These are phyloP conservation scores for Phaeolepiota aurea DNA, from an alignment of 768 basidiomycete species.

Conservation along the genomic window DNA sequence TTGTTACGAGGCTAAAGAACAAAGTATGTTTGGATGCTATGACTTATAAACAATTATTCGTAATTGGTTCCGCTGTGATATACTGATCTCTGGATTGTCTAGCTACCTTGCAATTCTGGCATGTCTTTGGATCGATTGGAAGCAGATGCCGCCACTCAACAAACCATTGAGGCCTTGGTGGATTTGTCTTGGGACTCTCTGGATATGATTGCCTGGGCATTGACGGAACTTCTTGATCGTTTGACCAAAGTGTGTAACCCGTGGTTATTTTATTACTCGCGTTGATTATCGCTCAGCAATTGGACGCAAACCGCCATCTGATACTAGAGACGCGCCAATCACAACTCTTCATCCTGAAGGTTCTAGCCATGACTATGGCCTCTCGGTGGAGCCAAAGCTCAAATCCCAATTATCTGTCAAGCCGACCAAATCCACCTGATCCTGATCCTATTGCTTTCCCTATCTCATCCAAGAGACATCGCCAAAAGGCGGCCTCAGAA, in stretches of 20 bases:
- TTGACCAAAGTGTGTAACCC: conserved; percentile 53
- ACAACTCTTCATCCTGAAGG: conserved; percentile 78
- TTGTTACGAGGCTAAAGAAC: conserved; percentile 74
- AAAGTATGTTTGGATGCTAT: conserved; percentile 54
- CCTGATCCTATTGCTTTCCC: conserved; percentile 31
- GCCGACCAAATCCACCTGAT: conserved; percentile 17
- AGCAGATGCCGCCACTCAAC: conserved; percentile 63
- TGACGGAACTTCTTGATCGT: conserved; percentile 72
- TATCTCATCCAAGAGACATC: conserved; percentile 16
- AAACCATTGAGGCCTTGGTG: conserved; percentile 73
- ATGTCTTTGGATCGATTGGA: conserved; percentile 65
- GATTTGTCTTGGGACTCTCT: conserved; percentile 71
- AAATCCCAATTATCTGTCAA: conserved; percentile 32
- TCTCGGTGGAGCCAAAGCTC: conserved; percentile 60
- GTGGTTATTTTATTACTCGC: conserved; percentile 8
- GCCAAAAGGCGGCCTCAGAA: conserved; percentile 35
- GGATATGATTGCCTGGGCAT: conserved; percentile 71
- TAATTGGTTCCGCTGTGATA: conserved; percentile 1
- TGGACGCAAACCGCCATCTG: conserved; percentile 39
- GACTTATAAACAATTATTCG: too few relatives aligned
- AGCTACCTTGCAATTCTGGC: conserved; percentile 88
- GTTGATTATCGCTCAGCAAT: conserved; percentile 31
- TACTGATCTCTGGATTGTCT: conserved; percentile 6
- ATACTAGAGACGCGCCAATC: conserved; percentile 76
- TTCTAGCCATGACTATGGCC: conserved; percentile 69